A percentile compares a stretch with the other conserved stretches of the same genome.
Conservation (phyloP, 768 basidiomycete species). For the Mycena haematopus region DNA sequence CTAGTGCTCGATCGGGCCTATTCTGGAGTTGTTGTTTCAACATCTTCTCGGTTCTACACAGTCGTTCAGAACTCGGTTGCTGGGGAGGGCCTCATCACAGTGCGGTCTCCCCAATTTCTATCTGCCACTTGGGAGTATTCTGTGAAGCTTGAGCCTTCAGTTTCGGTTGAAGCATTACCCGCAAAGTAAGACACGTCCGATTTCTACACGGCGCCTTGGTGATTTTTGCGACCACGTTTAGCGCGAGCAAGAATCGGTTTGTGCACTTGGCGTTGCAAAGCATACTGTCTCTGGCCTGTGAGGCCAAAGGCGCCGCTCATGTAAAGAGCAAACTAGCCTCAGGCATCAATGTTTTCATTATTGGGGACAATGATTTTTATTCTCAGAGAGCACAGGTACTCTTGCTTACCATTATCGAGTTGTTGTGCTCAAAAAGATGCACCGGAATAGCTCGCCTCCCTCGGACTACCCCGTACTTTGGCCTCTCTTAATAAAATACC, state of each 20-base stretch:
- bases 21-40: slow-evolving; percentile 88
- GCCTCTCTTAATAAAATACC: slow-evolving; percentile 71
- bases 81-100: slow-evolving; percentile 56
- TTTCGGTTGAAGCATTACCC: slow-evolving; percentile 40
- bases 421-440: neutral
- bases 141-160: slow-evolving; percentile 48
- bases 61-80: slow-evolving; percentile 54
- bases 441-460: slow-evolving; percentile 60
- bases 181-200: slow-evolving; percentile 47
- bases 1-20: slow-evolving; percentile 91
- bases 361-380: slow-evolving; percentile 98
- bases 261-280: slow-evolving; percentile 88
- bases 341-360: slow-evolving; percentile 80
- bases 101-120: slow-evolving; percentile 92
- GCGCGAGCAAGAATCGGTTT: slow-evolving; percentile 83
- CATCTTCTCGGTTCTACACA: slow-evolving; percentile 94
- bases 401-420: neutral
- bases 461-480: slow-evolving; percentile 66
- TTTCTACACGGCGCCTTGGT: slow-evolving; percentile 22
- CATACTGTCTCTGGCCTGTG: slow-evolving; percentile 70
- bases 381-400: slow-evolving; percentile 85
- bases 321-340: slow-evolving; percentile 50
- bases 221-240: slow-evolving; percentile 31
- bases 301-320: slow-evolving; percentile 55
- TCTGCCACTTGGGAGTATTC: slow-evolving; percentile 79